Conservation (phyloP, 495 filamentous ascomycete genomes). For the Chaetomium fimeti region DNA sequence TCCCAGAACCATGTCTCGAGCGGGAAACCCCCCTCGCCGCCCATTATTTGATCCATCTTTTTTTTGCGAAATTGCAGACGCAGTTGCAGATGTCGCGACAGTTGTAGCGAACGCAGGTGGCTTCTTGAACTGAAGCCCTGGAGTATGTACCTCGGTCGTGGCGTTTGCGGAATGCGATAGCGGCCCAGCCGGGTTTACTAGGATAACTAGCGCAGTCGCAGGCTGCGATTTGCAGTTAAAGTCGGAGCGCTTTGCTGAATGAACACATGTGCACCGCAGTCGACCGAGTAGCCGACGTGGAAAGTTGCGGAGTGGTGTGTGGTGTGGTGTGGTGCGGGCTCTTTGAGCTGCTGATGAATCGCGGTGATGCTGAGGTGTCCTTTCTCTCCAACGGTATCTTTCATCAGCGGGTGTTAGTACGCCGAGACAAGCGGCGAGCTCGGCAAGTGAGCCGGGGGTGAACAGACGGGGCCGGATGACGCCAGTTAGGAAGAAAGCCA, state of each 20-base stretch:
- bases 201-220: not conserved
- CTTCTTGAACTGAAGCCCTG: not conserved
- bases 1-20: slow-evolving; percentile 97
- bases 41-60: slow-evolving; percentile 67
- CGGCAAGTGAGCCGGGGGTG: slow-evolving; percentile 1
- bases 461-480: not conserved
- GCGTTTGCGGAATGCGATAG: not conserved
- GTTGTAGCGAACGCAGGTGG: not conserved
- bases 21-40: slow-evolving; percentile 69
- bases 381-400: slow-evolving; percentile 15
- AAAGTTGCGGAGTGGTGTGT: not conserved
- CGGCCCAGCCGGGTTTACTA: not conserved
- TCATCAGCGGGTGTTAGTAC: slow-evolving; percentile 14
- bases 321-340: not conserved
- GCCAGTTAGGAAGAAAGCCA: not conserved
- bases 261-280: not conserved
- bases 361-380: slow-evolving; percentile 27
- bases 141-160: not conserved
- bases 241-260: not conserved
- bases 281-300: not conserved
- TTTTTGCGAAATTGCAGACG: not conserved
- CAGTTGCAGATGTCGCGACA: not conserved
- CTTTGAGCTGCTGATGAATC: not conserved
- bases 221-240: slow-evolving; percentile 7
- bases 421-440: not conserved